Conservation (phyloP, 2,329 filamentous ascomycete species). For the Fusarium sterilihyphosum region DNA sequence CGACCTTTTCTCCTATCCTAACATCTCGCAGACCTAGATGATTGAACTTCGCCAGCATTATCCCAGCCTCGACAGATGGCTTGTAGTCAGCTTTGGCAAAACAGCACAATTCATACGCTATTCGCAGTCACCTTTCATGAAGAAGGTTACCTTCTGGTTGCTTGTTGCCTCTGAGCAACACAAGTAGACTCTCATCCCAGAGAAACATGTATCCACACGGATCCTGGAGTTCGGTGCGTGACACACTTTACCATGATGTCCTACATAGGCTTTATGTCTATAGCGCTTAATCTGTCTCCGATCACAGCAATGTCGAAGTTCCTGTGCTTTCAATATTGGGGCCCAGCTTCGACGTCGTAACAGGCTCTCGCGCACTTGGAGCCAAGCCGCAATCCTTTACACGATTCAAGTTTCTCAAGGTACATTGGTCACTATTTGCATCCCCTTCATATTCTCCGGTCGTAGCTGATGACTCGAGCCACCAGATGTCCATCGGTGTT, state of each 20-base stretch:
- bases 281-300: too few species aligned
- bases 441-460: background rate
- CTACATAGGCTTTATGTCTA: background rate
- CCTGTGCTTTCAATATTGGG: background rate
- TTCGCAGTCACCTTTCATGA: background rate
- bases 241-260: background rate
- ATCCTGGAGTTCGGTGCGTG: background rate
- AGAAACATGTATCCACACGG: background rate
- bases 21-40: background rate
- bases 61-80: too few species aligned
- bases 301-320: too few species aligned
- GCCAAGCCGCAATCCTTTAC: background rate
- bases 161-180: background rate
- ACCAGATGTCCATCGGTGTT: slow-evolving; percentile 28
- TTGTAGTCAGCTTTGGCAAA: background rate
- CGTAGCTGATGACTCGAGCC: background rate
- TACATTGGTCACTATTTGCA: background rate
- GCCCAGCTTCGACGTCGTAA: background rate
- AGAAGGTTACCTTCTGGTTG: background rate
- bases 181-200: background rate
- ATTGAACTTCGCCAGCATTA: background rate
- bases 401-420: background rate
- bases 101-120: too few species aligned
- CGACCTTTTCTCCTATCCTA: background rate
- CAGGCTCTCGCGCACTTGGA: too few species aligned